These are phyloP conservation scores for Russula sp. DNA, from an alignment of 768 basidiomycete species.

Conservation along the genomic window DNA sequence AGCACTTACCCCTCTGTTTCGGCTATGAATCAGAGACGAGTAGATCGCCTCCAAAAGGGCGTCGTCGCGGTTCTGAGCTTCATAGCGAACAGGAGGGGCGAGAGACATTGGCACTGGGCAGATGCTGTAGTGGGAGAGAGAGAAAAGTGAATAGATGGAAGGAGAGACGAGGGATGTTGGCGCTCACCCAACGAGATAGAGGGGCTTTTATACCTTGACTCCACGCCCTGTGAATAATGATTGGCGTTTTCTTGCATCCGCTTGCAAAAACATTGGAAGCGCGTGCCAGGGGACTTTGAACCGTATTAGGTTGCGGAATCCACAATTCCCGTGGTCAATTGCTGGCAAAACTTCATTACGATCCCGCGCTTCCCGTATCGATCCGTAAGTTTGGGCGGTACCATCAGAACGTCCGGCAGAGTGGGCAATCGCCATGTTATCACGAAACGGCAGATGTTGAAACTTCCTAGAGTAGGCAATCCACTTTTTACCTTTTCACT, in stretches of 20 bases:
- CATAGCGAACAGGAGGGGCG: slow-evolving; percentile 12
- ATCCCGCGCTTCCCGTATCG: slow-evolving; percentile 14
- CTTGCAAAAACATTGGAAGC: neutral
- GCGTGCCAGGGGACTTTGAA: slow-evolving; percentile 2
- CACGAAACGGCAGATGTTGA: neutral
- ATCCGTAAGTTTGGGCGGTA: slow-evolving; percentile 8
- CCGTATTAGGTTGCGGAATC: slow-evolving; percentile 9
- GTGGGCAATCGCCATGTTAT: neutral
- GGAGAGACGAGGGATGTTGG: neutral
- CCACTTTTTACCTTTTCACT: neutral
- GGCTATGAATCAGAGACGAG: slow-evolving; percentile 19
- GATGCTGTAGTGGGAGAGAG: neutral
- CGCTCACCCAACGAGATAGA: neutral
- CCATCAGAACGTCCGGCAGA: neutral
- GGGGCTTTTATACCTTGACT: slow-evolving; percentile 14
- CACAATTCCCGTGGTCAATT: neutral
- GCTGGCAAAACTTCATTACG: slow-evolving; percentile 3
- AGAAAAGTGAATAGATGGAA: neutral
- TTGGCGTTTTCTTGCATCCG: slow-evolving; percentile 6
- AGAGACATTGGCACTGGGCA: slow-evolving; percentile 5
- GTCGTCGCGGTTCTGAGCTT: slow-evolving; percentile 12
- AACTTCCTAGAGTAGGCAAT: neutral
- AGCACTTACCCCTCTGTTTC: slow-evolving; percentile 18
- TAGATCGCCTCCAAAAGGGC: slow-evolving; percentile 3
- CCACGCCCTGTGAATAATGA: neutral